phyloP scores from a whole-genome alignment of 352 stramenopile species.

The Phytophthora colocasiae region DNA sequence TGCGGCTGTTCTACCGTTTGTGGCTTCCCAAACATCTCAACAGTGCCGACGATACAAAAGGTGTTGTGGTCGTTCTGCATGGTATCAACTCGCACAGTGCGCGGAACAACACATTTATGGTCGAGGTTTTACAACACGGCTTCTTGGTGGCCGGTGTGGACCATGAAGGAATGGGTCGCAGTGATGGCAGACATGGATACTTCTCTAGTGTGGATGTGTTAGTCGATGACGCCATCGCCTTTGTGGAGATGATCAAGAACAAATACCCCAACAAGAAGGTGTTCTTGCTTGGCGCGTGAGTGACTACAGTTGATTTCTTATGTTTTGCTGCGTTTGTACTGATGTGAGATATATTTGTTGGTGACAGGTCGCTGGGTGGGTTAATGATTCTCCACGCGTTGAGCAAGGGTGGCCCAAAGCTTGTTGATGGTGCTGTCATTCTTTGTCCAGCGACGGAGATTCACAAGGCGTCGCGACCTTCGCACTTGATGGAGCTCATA shows the following conservation, averaged over 20 bases:
- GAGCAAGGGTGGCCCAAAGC: slow-evolving; percentile 46
- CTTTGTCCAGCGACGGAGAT: slow-evolving; percentile 77
- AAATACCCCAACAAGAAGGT: slow-evolving; percentile 75
- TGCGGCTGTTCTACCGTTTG: slow-evolving; percentile 77
- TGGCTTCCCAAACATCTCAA: slow-evolving; percentile 65
- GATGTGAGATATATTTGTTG: slow-evolving; percentile 5
- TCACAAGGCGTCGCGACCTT: slow-evolving; percentile 59
- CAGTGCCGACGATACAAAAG: slow-evolving; percentile 39
- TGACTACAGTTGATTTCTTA: slow-evolving; percentile 3
- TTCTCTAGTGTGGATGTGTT: slow-evolving; percentile 69
- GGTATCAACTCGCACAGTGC: slow-evolving; percentile 83
- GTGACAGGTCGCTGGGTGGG: slow-evolving; percentile 69
- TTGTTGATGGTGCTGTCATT: slow-evolving; percentile 78
- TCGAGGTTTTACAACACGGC: slow-evolving; percentile 63
- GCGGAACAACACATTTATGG: slow-evolving; percentile 80
- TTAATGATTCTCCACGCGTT: slow-evolving; percentile 70
- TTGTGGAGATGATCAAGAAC: slow-evolving; percentile 58
- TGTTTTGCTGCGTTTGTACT: slow-evolving; percentile 9
- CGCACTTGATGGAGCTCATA: slow-evolving; percentile 48
- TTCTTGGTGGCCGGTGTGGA: slow-evolving; percentile 76
- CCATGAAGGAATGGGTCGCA: slow-evolving; percentile 80
- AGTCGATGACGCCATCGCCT: slow-evolving; percentile 73
- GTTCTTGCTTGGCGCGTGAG: slow-evolving; percentile 76
- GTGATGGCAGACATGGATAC: slow-evolving; percentile 78
- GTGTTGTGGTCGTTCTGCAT: slow-evolving; percentile 78